Evolutionary conservation across 192 early-diverging fungal species (phyloP).

Genomic region (Podila horticola): DNA sequence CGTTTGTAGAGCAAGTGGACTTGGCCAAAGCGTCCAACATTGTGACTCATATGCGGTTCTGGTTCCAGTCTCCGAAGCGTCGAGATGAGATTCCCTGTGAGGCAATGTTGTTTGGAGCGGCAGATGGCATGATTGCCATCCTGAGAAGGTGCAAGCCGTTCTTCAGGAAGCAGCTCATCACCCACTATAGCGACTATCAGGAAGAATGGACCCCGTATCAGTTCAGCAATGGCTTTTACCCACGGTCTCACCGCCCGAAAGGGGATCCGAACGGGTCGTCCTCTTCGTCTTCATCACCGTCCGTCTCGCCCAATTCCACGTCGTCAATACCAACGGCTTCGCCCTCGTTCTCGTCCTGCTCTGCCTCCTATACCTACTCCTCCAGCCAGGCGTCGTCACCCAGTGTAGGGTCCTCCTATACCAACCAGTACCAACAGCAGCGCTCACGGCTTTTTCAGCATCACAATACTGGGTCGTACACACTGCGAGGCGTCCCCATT

Average conservation of each 20-base stretch:
- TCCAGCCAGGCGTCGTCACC: background rate
- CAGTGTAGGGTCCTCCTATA: background rate
- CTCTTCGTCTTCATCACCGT: constrained; percentile 7
- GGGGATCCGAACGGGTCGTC: background rate
- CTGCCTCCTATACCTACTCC: background rate
- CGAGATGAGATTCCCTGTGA: constrained; percentile 43
- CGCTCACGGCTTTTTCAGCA: background rate
- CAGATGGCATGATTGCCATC: constrained; percentile 38
- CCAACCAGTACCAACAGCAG: no score
- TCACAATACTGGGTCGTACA: background rate
- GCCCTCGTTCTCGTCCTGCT: background rate
- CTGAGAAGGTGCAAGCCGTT: constrained; percentile 40
- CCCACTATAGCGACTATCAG: background rate
- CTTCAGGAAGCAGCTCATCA: constrained; percentile 13
- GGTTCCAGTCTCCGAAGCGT: constrained; percentile 35
- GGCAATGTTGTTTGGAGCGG: constrained; percentile 46
- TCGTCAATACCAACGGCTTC: background rate
- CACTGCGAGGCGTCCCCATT: constrained; percentile 11
- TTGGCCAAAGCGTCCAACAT: constrained; percentile 45
- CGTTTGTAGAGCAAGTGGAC: constrained; percentile 43
- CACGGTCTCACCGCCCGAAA: no score
- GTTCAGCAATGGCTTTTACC: background rate
- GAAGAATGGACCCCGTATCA: background rate
- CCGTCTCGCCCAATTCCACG: background rate
- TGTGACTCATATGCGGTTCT: constrained; percentile 46